phyloP scores from a whole-genome alignment of 2,329 filamentous ascomycete genomes.

The Penicillium occitanis region DNA sequence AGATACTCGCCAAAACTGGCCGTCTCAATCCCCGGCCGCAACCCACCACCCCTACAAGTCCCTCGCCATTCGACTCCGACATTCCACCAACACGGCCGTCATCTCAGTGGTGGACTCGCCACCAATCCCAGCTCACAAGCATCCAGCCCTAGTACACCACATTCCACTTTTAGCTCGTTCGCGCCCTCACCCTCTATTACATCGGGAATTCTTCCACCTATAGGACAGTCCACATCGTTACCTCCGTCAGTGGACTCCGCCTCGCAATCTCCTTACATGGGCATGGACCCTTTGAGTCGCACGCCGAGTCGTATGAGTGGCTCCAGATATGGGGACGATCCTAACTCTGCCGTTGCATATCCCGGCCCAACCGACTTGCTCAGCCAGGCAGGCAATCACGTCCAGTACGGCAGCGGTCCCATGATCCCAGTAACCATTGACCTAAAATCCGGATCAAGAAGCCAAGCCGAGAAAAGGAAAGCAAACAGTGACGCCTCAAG shows the following conservation, averaged over 20 bases:
- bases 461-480: slow-evolving; percentile 44
- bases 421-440: slow-evolving; percentile 43
- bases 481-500: slow-evolving; percentile 46
- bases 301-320: slow-evolving; percentile 27
- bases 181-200: slow-evolving; percentile 33
- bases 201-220: slow-evolving; percentile 25
- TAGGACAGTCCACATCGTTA: slow-evolving; percentile 21
- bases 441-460: slow-evolving; percentile 43
- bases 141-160: slow-evolving; percentile 37
- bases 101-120: slow-evolving; percentile 33
- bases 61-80: slow-evolving; percentile 37
- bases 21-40: slow-evolving; percentile 22
- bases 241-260: slow-evolving; percentile 16
- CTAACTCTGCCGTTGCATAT: slow-evolving; percentile 10
- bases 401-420: slow-evolving; percentile 20
- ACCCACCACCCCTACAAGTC: slow-evolving; percentile 13
- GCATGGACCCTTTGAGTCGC: slow-evolving; percentile 31
- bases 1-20: slow-evolving; percentile 24
- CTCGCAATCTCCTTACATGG: slow-evolving; percentile 27
- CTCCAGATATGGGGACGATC: slow-evolving; percentile 27
- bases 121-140: slow-evolving; percentile 37
- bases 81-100: slow-evolving; percentile 30
- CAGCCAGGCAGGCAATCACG: background rate
- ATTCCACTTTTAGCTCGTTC: slow-evolving; percentile 35
- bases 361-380: slow-evolving; percentile 20